A percentile compares a stretch with the other conserved stretches of the same genome.
Conservation (phyloP, 1,284 basidiomycete genomes). For the Tilletia setariae region DNA sequence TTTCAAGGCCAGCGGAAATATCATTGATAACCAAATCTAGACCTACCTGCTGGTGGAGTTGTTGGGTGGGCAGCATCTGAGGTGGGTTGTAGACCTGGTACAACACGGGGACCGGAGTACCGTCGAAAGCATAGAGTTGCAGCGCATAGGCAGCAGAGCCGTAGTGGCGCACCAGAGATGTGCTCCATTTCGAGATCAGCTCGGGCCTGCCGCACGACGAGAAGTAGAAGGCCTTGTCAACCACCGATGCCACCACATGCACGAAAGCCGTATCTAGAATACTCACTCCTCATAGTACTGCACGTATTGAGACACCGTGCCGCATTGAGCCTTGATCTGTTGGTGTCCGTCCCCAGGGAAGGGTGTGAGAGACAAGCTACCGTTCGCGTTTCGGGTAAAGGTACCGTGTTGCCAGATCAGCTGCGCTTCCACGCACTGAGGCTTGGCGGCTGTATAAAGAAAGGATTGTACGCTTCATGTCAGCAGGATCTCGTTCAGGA, state of each 20-base stretch:
- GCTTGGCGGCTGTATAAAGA: slow-evolving; percentile 25
- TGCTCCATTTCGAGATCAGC: slow-evolving; percentile 12
- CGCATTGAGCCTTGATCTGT: slow-evolving; percentile 28
- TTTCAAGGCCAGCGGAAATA: too few species aligned
- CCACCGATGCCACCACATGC: too few species aligned
- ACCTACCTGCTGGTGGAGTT: slow-evolving; percentile 36
- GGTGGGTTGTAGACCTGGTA: slow-evolving; percentile 47
- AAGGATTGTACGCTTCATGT: not conserved
- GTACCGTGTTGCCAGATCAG: slow-evolving; percentile 54
- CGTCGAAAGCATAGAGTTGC: slow-evolving; percentile 28
- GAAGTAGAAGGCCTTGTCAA: not conserved
- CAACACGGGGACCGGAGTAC: slow-evolving; percentile 17
- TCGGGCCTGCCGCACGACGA: not conserved
- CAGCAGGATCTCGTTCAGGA: not conserved
- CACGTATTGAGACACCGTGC: slow-evolving; percentile 22
- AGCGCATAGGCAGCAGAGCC: slow-evolving; percentile 26
- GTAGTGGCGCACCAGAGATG: slow-evolving; percentile 24
- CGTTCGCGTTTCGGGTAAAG: slow-evolving; percentile 41
- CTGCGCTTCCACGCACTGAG: slow-evolving; percentile 43
- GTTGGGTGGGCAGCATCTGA: slow-evolving; percentile 45
- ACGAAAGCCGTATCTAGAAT: not conserved
- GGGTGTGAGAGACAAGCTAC: slow-evolving; percentile 29
- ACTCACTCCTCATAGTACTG: slow-evolving; percentile 33
- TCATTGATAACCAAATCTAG: too few species aligned
- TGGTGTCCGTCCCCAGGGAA: slow-evolving; percentile 35